Base-by-base conservation (phyloP, 768 basidiomycete genomes). In the Mycena leptocephala region DNA sequence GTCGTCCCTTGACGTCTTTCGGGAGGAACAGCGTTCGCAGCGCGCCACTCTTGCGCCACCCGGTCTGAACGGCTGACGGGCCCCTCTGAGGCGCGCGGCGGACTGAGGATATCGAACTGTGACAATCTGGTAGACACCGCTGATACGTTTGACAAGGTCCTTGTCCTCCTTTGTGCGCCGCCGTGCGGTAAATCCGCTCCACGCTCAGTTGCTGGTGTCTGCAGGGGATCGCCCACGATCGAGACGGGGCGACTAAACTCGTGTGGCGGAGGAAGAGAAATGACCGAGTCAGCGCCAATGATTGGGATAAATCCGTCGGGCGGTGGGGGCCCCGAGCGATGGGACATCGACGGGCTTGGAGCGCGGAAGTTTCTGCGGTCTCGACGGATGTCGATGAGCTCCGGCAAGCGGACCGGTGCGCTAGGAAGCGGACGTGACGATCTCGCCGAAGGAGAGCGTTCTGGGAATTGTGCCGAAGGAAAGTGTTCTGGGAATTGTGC, bases 281-380 rank as follows among this genome's bases (percentile, higher is more conserved):
- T 90, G 24, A 83, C 80, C 13, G 84, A 83, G 70, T 87, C 83
- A 0, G 83, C 72, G 18, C 84, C 43, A 74, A 87, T 58, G n/a
- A 80, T 85, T 0, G 91, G 91, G 68, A 92, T 90, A 71, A 84
- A 91, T 6, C 84, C 86, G n/a, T 92, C 91, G 0, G 89, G 90
- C 9, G 86, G 90, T 11, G 88, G 61, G 11, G 82, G 74, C 16
- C 85, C 78, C 2, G 82, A 76, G 24, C 82, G 81, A 35, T 80
- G 83, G 3, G 82, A 80, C 28, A 72, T 43, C 18, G 70, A 33
- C 33, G 75, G 58, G 35, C 73, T 74, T 62, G 64, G 41, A 1
- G 71, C 39, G 37, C 63, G 72, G 26, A 18, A 18, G 28, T 4
- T 41, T 22, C 43, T 63, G 26, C 56, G 72, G 30, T 66, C 58